These are phyloP conservation scores for Actinomucor elegans DNA, from an alignment of 371 early-diverging fungal genomes.

Conservation along the genomic window DNA sequence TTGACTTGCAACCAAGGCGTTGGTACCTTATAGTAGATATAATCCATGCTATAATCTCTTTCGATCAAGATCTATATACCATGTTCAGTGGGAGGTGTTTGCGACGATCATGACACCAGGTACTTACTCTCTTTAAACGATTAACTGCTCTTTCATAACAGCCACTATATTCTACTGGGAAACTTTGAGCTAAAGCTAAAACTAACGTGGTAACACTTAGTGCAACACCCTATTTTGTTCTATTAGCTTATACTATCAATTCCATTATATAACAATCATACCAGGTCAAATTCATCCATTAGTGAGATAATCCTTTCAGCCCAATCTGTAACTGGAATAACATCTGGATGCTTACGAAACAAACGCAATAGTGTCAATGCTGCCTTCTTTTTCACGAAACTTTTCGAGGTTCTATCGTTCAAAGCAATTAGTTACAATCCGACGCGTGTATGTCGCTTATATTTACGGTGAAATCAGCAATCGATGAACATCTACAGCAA, in stretches of 20 bases:
- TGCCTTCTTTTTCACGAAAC: conserved; percentile 96
- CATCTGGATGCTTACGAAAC: conserved; percentile 87
- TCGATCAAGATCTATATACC: conserved; percentile 85
- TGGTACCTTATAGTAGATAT: conserved; percentile 96
- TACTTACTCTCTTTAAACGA: conserved; percentile 73
- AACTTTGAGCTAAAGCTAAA: conserved; percentile 85
- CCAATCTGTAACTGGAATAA: conserved; percentile 90
- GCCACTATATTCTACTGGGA: conserved; percentile 76
- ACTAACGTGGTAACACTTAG: conserved; percentile 83
- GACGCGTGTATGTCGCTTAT: no score
- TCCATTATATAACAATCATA: conserved; percentile 36
- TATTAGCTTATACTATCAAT: neutral
- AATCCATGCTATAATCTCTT: conserved; percentile 80
- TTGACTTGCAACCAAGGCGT: conserved; percentile 98
- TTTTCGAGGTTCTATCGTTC: conserved; percentile 62
- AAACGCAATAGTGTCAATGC: conserved; percentile 90
- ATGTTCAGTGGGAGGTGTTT: no score
- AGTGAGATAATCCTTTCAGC: conserved; percentile 76
- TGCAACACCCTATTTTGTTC: conserved; percentile 73
- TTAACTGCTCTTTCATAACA: conserved; percentile 78
- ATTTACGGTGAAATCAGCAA: conserved; percentile 81
- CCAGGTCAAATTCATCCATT: conserved; percentile 88
- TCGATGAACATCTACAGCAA: conserved; percentile 82
- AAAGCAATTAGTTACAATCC: neutral
- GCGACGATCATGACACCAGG: no score